These are phyloP conservation scores for Cronartium quercuum DNA, from an alignment of 1,284 basidiomycete genomes.

Conservation along the genomic window DNA sequence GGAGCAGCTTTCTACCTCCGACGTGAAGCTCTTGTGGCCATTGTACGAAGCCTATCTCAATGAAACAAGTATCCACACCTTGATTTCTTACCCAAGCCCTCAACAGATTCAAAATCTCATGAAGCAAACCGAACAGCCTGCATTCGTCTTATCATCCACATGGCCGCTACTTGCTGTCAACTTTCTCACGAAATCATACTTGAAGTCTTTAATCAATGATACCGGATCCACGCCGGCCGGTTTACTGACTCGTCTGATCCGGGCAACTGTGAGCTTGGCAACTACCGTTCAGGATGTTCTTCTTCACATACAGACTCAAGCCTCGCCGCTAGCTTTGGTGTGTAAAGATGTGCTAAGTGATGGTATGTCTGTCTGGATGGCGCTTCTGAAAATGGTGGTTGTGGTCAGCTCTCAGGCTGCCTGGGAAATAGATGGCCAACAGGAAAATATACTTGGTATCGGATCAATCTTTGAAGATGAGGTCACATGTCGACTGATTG, in stretches of 20 bases:
- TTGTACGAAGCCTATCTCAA: slow-evolving; percentile 29
- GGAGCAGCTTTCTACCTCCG: neutral
- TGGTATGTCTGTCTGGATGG: slow-evolving; percentile 4
- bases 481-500: slow-evolving; percentile 3
- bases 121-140: slow-evolving; percentile 12
- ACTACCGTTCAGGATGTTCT: slow-evolving; percentile 13
- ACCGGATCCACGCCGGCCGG: neutral
- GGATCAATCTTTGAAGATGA: slow-evolving; percentile 33
- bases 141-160: slow-evolving; percentile 32
- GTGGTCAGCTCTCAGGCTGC: slow-evolving; percentile 19
- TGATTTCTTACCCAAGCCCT: slow-evolving; percentile 22
- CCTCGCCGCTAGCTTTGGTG: neutral
- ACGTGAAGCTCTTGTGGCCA: slow-evolving; percentile 7
- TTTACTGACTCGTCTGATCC: neutral
- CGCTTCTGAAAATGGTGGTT: slow-evolving; percentile 4
- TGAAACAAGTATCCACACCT: slow-evolving; percentile 6
- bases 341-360: slow-evolving; percentile 1
- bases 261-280: slow-evolving; percentile 18
- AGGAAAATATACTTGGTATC: neutral
- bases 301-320: slow-evolving; percentile 1
- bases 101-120: slow-evolving; percentile 17
- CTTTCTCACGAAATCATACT: slow-evolving; percentile 17
- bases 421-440: neutral
- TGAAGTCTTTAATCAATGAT: neutral
- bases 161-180: slow-evolving; percentile 33